Evolutionary conservation across 2,329 filamentous ascomycete species (phyloP).

Genomic region (Venturia effusa): DNA sequence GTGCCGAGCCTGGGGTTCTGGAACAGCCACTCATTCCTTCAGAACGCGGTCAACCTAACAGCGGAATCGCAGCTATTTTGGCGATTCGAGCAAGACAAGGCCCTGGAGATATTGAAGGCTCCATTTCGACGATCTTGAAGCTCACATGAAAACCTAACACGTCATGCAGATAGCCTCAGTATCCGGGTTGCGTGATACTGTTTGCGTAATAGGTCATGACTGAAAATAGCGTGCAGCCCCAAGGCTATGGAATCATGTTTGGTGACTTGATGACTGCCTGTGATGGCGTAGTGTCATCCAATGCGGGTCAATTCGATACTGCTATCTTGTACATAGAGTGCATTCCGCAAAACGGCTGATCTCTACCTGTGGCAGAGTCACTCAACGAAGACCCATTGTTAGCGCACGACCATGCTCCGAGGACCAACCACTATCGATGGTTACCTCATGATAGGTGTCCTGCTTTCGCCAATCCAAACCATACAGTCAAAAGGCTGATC

Average conservation of each 20-base stretch:
- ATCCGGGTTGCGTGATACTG: neutral
- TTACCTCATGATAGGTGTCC: neutral
- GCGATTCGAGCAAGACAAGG: neutral
- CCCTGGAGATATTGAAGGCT: neutral
- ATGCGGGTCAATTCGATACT: conserved; percentile 1
- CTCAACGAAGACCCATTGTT: conserved; percentile 7
- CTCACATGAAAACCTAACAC: neutral
- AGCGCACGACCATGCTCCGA: neutral
- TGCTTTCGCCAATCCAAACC: neutral
- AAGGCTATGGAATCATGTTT: neutral
- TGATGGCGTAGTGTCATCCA: neutral
- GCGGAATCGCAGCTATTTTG: neutral
- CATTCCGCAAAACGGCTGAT: conserved; percentile 4
- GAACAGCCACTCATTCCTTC: neutral
- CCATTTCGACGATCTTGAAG: neutral
- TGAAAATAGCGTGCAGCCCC: neutral
- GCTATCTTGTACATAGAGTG: conserved; percentile 10
- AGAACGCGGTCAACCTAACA: neutral
- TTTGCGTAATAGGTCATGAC: neutral
- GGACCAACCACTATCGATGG: neutral
- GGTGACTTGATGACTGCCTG: neutral
- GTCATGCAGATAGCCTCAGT: too few relatives aligned
- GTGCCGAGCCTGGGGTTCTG: neutral
- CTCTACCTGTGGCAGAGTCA: conserved; percentile 11
- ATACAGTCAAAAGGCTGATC: neutral